Evolutionary conservation across 257 asterid genomes (phyloP).

Genomic region (Osmanthus fragrans): DNA sequence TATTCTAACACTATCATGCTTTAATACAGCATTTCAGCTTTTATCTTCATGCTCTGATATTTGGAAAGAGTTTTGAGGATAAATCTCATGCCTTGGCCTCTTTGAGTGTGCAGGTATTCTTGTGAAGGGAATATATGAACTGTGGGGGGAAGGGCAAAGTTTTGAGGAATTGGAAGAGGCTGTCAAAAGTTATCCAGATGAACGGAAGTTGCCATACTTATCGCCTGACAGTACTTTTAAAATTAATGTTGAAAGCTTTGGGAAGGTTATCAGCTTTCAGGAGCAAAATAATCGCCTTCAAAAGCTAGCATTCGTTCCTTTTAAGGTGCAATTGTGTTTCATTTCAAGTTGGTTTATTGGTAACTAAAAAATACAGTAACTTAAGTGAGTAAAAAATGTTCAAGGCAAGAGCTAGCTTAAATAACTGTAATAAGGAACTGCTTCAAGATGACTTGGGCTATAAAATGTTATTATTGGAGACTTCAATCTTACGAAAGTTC

Average conservation of each 20-base stretch:
- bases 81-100: neutral
- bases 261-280: conserved; percentile 66
- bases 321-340: conserved; percentile 53
- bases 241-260: conserved; percentile 79
- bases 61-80: neutral
- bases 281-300: conserved; percentile 77
- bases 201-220: conserved; percentile 65
- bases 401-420: neutral
- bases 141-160: conserved; percentile 90
- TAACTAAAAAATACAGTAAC: conserved; percentile 4
- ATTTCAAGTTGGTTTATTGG: neutral
- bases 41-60: neutral
- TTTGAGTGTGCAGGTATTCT: conserved; percentile 67
- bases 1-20: neutral
- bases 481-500: neutral
- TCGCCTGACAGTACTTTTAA: conserved; percentile 70
- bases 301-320: conserved; percentile 68
- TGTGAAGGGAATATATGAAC: conserved; percentile 89
- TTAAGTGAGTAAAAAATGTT: neutral
- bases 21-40: neutral
- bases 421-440: neutral
- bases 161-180: conserved; percentile 86
- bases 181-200: conserved; percentile 66
- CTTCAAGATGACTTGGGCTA: neutral
- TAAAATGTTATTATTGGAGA: neutral